Evolutionary conservation across 2,329 filamentous ascomycete genomes (phyloP), one percentile per base, ranked within the genome.

Genomic region (Colletotrichum melonis): DNA sequence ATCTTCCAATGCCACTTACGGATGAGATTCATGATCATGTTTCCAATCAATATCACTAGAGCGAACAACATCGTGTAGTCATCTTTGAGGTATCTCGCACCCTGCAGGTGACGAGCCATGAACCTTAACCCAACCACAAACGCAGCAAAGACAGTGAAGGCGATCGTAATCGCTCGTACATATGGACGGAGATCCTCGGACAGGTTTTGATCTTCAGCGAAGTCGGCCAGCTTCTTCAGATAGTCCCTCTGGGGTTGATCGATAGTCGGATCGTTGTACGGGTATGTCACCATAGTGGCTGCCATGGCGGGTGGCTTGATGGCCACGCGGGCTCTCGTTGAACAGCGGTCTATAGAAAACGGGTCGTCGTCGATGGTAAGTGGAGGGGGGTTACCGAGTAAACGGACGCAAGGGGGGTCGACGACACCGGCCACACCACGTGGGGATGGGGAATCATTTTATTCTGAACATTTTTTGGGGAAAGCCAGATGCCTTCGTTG

Each of bases 11-110:
- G 2, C 16, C 9, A 70, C 71, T 57, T 35, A 73, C 71, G 26
- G 28, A 73, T 65, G 26, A 73, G 12, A 46, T 71, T 73, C 67
- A 73, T 71, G 16, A 60, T n/a, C 71, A 73, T 73, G 14, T 66
- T 73, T 1, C 71, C 71, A 16, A 73, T 26, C 22, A 73, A 32
- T 24, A 73, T 7, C 4, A 52, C 28, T 35, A 73, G 8, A 14
- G 71, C 55, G 2, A 59, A 59, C 49, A 73, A 24, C 71, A 73
- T 73, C 14, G 62, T n/a, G 46, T 73, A 73, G n/a, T 73, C 71
- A 4, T 73, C 71, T 19, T 66, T 73, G 1, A 73, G 49, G 22
- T 73, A 73, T 3, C 49, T 70, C 19, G 71, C 71, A 12, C 54
- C 67, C 30, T 73, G 71, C 1, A 73, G 67, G n/a, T 71, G 71